Conservation (phyloP, 2,329 filamentous ascomycete genomes). For the Cladosporium sp. region DNA sequence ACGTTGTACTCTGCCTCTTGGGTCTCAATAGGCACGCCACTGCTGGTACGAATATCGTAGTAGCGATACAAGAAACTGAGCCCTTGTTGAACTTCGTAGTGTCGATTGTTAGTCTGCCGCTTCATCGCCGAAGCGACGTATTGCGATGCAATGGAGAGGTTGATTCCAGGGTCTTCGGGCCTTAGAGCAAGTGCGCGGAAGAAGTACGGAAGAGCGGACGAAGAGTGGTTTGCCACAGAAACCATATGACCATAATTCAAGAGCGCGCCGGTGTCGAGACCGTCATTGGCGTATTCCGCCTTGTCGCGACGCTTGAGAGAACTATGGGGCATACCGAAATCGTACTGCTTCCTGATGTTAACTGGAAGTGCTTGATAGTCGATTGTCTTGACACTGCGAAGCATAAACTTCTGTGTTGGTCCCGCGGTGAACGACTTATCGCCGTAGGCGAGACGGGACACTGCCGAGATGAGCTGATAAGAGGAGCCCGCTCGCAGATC, state of each 20-base stretch:
- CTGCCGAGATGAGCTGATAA: constrained; percentile 72
- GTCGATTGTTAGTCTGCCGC: constrained; percentile 80
- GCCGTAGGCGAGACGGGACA: constrained; percentile 71
- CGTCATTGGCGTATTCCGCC: constrained; percentile 23
- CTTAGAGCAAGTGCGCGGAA: constrained; percentile 61
- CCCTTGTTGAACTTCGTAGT: constrained; percentile 80
- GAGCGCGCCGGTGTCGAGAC: constrained; percentile 71
- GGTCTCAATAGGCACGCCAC: constrained; percentile 30
- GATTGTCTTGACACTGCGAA: constrained; percentile 85
- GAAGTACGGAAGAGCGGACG: constrained; percentile 82
- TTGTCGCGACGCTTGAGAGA: constrained; percentile 28
- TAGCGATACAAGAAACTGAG: constrained; percentile 74
- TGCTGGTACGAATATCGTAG: constrained; percentile 51
- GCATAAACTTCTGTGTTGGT: constrained; percentile 80
- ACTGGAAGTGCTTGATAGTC: constrained; percentile 61
- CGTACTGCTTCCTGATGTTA: constrained; percentile 40
- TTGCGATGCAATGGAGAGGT: constrained; percentile 72
- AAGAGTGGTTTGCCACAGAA: constrained; percentile 75
- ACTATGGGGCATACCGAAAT: constrained; percentile 36
- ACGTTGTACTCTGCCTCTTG: constrained; percentile 79
- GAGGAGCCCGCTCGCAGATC: constrained; percentile 64
- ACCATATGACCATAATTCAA: constrained; percentile 88
- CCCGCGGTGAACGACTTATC: constrained; percentile 73
- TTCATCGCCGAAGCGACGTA: constrained; percentile 90
- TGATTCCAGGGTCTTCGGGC: constrained; percentile 68